Evolutionary conservation across 768 basidiomycete genomes (phyloP).

Genomic region (Serendipita sp.): DNA sequence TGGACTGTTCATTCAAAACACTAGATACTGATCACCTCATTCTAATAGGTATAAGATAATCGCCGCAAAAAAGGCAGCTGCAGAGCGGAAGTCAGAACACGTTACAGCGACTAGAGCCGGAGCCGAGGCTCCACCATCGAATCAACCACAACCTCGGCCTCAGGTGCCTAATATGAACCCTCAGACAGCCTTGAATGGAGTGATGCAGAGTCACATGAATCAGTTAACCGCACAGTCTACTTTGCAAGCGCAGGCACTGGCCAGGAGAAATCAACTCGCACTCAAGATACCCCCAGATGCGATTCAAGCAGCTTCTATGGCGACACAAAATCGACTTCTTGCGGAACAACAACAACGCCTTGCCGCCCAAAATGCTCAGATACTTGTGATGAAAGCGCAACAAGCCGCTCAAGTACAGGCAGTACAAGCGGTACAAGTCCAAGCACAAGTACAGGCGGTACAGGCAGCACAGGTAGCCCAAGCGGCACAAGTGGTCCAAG

Average conservation of each 20-base stretch:
- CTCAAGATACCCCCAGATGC: conserved; percentile 25
- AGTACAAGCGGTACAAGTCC: conserved; percentile 13
- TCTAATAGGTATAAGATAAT: conserved; percentile 38
- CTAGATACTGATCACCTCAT: conserved; percentile 12
- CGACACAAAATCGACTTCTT: conserved; percentile 20
- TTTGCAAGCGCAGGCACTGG: background rate
- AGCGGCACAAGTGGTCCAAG: conserved; percentile 7
- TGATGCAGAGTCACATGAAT: background rate
- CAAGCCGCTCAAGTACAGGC: conserved; percentile 12
- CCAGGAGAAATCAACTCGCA: conserved; percentile 21
- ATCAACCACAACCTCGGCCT: background rate
- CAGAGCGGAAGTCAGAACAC: background rate
- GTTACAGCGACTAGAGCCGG: background rate
- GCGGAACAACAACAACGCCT: background rate
- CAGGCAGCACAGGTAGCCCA: conserved; percentile 13
- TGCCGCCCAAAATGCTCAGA: background rate
- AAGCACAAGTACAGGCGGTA: conserved; percentile 13
- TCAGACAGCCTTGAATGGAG: background rate
- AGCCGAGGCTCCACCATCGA: background rate
- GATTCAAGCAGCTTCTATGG: conserved; percentile 22
- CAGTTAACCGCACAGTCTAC: background rate
- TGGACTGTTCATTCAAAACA: conserved; percentile 45
- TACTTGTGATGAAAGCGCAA: background rate
- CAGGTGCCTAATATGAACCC: background rate
- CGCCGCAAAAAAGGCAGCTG: conserved; percentile 26